Evolutionary conservation across 768 basidiomycete species (phyloP), one percentile per base, ranked within the genome.

Genomic region (Rhodotorula kratochvilovae): DNA sequence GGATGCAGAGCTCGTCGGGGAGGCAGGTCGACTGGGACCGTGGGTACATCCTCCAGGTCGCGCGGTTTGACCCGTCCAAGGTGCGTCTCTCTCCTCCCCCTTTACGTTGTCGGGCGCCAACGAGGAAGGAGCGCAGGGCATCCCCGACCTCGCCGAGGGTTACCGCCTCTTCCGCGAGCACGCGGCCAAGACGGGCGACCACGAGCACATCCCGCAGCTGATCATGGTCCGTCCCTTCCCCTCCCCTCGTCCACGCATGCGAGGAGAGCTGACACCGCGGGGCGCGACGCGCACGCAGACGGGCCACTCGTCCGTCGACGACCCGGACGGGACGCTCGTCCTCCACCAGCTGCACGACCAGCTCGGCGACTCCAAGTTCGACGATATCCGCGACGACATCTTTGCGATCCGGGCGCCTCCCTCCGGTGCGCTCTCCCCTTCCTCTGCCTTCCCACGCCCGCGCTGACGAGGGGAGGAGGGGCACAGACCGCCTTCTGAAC

Each of bases 301-400:
- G 80, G 93, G 93, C 31, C 93, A 96, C 79, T 92, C 92, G 64
- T 90, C 89, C 36, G 91, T 96, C 70, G 93, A 96, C 76, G 93
- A 96, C 80, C 93, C 92, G 25, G 92, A 96, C 83, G 92, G 92
- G 23, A 60, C 61, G 25, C 35, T 36, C n/a, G 64, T 65, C 17
- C 64, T 68, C 33, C 58, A 63, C 57, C 46, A 59, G n/a, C 66
- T 71, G 15, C 56, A 67, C 57, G 70, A 63, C 29, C 65, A 67
- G 45, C 46, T 71, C 33, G 29, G 16, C 11, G 29, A 48, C 36
- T 16, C 33, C n/a, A 35, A 56, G 27, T 71, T 67, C 36, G 51
- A 46, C 5, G 11, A 19, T 12, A 43, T 71, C 57, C 35, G 70
- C 33, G 63, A 72, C 58, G 81, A 82, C 77, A 88, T 92, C 53